Base-by-base conservation (phyloP, 2,329 filamentous ascomycete species). In the Phyllosticta paracitricarpa region DNA sequence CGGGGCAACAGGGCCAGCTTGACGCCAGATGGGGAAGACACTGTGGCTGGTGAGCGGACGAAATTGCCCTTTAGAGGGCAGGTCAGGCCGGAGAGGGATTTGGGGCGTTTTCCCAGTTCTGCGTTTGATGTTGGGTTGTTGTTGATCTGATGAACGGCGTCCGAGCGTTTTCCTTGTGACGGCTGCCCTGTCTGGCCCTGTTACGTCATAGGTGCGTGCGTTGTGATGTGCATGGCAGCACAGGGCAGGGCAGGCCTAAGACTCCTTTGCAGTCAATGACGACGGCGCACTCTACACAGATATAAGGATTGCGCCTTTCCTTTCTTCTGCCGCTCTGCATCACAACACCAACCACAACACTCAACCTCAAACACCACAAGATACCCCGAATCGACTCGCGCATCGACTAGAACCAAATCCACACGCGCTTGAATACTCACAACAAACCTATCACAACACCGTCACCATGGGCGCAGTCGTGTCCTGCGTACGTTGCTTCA, bases 381-480 rank as follows among this genome's bases (percentile, higher is more conserved):
- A 54, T 53, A 22, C 56, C 14, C 40, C 14, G 19, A 26, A 35
- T 30, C 52, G 52, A 26, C 33, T 14, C 9, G 7, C 58, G 14
- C 33, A 12, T 40, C 33, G 33, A 12, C 6, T 33, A 33, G 2
- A 33, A 6, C 14, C 33, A 40, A 40, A 40, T 17, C 33, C 9
- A 30, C 28, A 8, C 4, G 1, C 33, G 14, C 14, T 17, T 40
- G 33, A 40, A 40, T 40, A 30, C 28, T 4, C 51, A 9, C 22
- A 28, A 57, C 48, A 57, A 51, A 30, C 28, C 60, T n/a, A 51
- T 28, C 35, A 51, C 65, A 61, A 67, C 65, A 63, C 69, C 63
- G 65, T 66, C 66, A 86, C 75, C 67, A 93, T 94, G 89, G 89
- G 89, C 78, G 89, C 87, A 75, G 86, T 94, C 70, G 80, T 91